Base-by-base conservation (phyloP, 2,329 filamentous ascomycete species). In the Macroventuria anomochaeta region DNA sequence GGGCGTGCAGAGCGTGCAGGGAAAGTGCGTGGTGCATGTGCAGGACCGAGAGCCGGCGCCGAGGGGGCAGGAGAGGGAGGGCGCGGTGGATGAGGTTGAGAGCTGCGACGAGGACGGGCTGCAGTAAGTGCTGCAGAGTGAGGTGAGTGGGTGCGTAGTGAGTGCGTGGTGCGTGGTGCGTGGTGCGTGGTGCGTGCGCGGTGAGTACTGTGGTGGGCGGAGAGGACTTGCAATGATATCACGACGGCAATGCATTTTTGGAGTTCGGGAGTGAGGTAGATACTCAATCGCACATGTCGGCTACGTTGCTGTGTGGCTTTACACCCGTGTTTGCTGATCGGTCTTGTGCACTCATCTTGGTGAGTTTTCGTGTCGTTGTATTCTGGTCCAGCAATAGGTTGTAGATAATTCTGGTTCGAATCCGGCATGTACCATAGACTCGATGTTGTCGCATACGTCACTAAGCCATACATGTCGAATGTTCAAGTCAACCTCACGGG, bases 11-110 rank as follows among this genome's bases (percentile, higher is more conserved):
- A 85, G 89, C 63, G 86, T 89, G 7, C 86, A 90, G 52, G 73
- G 73, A 8, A 97, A 96, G 73, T 82, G 87, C 6, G 90, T 99
- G 46, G 89, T 97, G 41, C 90, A 93, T 64, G 86, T 97, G 23
- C 86, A 91, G 23, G 88, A 91, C 48, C 81, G 80, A 42, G 88
- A 93, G 64, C 71, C 70, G 1, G 85, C 86, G 0, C 77, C 83
- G 33, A 77, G 75, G 3, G 71, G 71, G 0, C 60, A 68, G 8
- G 90, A 89, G 61, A 80, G 90, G 48, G 84, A 86, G 28, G 86
- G 84, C 29, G 91, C 91, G 0, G 85, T 97, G 48, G 91, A 96
- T 61, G 92, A 96, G 68, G 93, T 99, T 3, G 90, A 97, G 72
- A 88, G 86, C 2, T 82, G 97, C 68, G 95, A 96, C 69, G 79